Evolutionary conservation across 306 rosid genomes (phyloP), one percentile per base, ranked within the genome.

Genomic region (Fragaria vesca): DNA sequence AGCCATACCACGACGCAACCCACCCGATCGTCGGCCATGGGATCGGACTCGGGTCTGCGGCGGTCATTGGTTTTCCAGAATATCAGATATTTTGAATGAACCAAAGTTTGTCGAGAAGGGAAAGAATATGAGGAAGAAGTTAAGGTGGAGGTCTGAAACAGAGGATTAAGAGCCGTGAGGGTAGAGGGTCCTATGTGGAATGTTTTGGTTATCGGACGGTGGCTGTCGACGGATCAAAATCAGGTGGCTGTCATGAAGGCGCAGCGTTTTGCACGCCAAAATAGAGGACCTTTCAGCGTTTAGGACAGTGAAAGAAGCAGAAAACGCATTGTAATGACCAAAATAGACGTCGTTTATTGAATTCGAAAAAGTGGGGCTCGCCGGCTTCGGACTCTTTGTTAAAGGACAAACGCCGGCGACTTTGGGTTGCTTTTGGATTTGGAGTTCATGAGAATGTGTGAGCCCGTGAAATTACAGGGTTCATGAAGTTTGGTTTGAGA

Each of bases 1-100:
- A 81, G 24, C 72, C 26, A 73, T 81, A 81, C 84, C 84, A 81
- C 7, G 77, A 61, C 10, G 18, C 67, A 6, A 80, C 83, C 30
- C 50, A 65, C 28, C 83, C 80, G 76, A 75, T 38, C 26, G 76
- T 76, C 13, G 60, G 7, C 63, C 69, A 75, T 20, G 57, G 61
- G 61, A 62, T 46, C 71, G 61, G 34, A 11, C 6, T 36, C 26
- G 70, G 26, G 28, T 66, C 46, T 40, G 46, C 70, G 5, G 70
- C 70, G 6, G 24, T 16, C 70, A 66, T 66, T 30, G 47, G 68
- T 9, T 24, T 21, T 24, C 66, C 0, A 5, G 16, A 21, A 61
- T 30, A 26, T 6, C 26, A 30, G n/a, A 5, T 10, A 21, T 11
- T 15, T 48, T 26, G 32, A 26, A 60, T 30, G 7, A 12, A 62